These are phyloP conservation scores for Cyberlindnera lachancei DNA, from an alignment of 805 yeast species.

Conservation along the genomic window DNA sequence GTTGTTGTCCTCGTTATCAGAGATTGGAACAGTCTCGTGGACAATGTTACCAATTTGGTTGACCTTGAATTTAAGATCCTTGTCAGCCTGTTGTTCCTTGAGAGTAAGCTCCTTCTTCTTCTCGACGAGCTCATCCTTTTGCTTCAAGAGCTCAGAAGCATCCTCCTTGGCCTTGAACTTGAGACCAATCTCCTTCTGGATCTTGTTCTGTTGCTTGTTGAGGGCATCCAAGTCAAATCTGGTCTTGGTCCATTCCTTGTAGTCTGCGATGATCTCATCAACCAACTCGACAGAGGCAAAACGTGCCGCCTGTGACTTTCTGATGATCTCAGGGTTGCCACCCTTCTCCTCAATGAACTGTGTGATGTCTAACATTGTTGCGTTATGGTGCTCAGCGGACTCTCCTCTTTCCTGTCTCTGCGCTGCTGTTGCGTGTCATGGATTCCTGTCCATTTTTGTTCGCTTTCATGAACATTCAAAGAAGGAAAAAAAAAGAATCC, in stretches of 20 bases:
- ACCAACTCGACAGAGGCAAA: slow-evolving; percentile 92
- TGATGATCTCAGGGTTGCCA: slow-evolving; percentile 86
- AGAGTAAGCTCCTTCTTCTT: slow-evolving; percentile 61
- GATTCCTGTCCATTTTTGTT: too few species aligned
- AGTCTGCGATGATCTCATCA: slow-evolving; percentile 87
- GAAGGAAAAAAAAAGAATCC: too few species aligned
- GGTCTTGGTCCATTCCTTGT: slow-evolving; percentile 86
- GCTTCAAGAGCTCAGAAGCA: slow-evolving; percentile 71
- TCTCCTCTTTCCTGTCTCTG: too few species aligned
- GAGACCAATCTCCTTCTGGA: slow-evolving; percentile 89
- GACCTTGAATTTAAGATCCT: slow-evolving; percentile 68
- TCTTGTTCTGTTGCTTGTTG: slow-evolving; percentile 80
- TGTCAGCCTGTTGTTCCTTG: slow-evolving; percentile 75
- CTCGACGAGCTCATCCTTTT: slow-evolving; percentile 68
- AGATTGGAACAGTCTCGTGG: slow-evolving; percentile 83
- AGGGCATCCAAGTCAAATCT: slow-evolving; percentile 85
- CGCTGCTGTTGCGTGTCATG: too few species aligned
- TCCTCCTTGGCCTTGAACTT: slow-evolving; percentile 95
- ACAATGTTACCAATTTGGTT: slow-evolving; percentile 90
- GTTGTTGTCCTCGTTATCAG: slow-evolving; percentile 86
- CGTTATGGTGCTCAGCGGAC: too few species aligned
- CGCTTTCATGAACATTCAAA: too few species aligned
- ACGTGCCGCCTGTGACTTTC: slow-evolving; percentile 86
- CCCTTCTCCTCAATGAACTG: slow-evolving; percentile 95
- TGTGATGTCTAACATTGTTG: slow-evolving; percentile 78